A percentile compares a stretch with the other conserved stretches of the same genome.
Conservation (phyloP, 208 protist species). For the Wallacemonas rigidus region DNA sequence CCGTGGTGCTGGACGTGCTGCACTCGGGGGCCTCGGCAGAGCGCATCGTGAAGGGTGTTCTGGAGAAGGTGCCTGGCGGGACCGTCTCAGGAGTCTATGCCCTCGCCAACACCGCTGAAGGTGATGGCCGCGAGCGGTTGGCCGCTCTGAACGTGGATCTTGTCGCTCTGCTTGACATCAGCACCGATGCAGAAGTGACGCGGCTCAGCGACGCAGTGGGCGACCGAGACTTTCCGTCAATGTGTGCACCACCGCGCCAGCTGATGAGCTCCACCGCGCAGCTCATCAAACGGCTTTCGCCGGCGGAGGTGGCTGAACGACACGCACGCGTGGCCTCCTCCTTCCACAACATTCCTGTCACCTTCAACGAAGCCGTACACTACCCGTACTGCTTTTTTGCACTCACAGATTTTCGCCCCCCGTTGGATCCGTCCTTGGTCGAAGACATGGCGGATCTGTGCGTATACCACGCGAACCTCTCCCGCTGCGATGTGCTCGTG, state of each 20-base stretch:
- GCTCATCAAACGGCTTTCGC: conserved; percentile 21
- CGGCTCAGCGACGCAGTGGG: neutral
- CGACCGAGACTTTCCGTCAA: conserved; percentile 6
- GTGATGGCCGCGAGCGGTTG: conserved; percentile 8
- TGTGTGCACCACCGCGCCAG: conserved; percentile 13
- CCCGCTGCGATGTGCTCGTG: conserved; percentile 35
- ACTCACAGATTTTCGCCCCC: conserved; percentile 43
- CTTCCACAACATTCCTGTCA: conserved; percentile 34
- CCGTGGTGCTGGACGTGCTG: conserved; percentile 29
- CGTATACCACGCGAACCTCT: conserved; percentile 26
- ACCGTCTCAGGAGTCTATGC: conserved; percentile 22
- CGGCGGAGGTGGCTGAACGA: conserved; percentile 17
- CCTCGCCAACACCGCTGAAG: conserved; percentile 20
- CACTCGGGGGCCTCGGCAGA: conserved; percentile 17
- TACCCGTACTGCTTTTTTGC: conserved; percentile 48
- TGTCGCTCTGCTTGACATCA: conserved; percentile 17
- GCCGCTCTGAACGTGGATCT: neutral
- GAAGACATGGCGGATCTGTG: conserved; percentile 47
- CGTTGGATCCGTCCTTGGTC: conserved; percentile 33
- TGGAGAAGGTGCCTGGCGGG: conserved; percentile 15
- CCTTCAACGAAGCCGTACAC: conserved; percentile 18
- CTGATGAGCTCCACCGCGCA: conserved; percentile 16
- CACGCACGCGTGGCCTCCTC: conserved; percentile 18
- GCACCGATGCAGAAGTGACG: conserved; percentile 13
- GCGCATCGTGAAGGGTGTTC: conserved; percentile 28